Conservation (phyloP, 768 basidiomycete species). For the Russula griseocarnosa region DNA sequence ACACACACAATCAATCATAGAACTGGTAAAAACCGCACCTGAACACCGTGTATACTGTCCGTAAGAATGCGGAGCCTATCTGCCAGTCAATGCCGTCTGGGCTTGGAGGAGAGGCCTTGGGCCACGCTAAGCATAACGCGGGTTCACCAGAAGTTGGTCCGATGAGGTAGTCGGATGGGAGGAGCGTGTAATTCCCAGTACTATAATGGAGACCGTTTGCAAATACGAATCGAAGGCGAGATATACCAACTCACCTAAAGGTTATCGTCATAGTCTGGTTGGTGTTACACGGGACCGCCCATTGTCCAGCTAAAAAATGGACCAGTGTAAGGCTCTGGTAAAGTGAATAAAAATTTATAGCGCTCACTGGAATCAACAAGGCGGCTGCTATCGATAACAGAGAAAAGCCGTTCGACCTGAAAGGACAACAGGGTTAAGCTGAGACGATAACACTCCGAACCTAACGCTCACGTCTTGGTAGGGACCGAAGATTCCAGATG, state of each 20-base stretch:
- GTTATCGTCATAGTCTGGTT: constrained; percentile 56
- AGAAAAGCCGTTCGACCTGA: constrained; percentile 65
- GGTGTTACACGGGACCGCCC: constrained; percentile 71
- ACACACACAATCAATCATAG: neutral
- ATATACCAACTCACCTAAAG: constrained; percentile 53
- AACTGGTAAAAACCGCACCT: constrained; percentile 44
- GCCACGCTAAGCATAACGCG: constrained; percentile 71
- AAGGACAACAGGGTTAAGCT: constrained; percentile 7
- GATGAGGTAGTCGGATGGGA: constrained; percentile 75
- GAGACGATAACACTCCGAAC: neutral
- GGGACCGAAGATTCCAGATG: constrained; percentile 70
- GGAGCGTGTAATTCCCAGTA: constrained; percentile 51
- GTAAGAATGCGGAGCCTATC: constrained; percentile 64
- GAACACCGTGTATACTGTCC: constrained; percentile 75
- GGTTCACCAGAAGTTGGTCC: constrained; percentile 64
- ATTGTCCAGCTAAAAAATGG: constrained; percentile 51
- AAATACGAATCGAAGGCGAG: neutral
- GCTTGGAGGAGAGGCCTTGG: constrained; percentile 58
- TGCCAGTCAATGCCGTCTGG: constrained; percentile 82
- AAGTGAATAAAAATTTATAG: neutral
- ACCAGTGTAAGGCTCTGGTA: neutral
- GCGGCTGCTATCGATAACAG: constrained; percentile 58
- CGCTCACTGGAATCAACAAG: constrained; percentile 56
- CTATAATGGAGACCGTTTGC: constrained; percentile 32
- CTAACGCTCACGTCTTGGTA: constrained; percentile 58